Evolutionary conservation across 202 grass and related monocot genomes (phyloP).

Genomic region (Cymbopogon flexuosus): DNA sequence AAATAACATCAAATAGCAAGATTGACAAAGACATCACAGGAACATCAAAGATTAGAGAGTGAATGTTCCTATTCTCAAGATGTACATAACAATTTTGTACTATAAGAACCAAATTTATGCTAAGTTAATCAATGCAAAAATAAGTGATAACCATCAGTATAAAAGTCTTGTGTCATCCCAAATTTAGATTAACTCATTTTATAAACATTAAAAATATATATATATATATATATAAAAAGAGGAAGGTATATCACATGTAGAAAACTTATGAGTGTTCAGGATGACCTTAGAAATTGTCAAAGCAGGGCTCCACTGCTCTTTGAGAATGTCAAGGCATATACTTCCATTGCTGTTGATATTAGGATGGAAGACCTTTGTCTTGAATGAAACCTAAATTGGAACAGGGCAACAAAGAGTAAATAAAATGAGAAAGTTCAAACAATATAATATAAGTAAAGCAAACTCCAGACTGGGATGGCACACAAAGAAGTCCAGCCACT

Average conservation of each 20-base stretch:
- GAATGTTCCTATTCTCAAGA: background rate
- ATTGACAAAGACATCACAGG: background rate
- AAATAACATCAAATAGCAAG: background rate
- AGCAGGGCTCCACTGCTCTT: constrained; percentile 90
- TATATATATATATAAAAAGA: too few species aligned
- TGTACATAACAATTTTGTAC: background rate
- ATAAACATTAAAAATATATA: background rate
- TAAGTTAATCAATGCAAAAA: background rate
- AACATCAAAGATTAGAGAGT: constrained; percentile 1
- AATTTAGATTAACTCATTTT: background rate
- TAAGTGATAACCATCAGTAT: background rate
- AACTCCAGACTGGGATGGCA: background rate
- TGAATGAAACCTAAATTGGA: constrained; percentile 65
- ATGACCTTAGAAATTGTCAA: constrained; percentile 86
- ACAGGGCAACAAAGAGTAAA: constrained; percentile 10
- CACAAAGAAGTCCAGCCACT: background rate
- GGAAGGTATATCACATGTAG: background rate
- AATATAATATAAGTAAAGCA: background rate
- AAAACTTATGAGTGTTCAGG: background rate
- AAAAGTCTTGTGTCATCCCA: background rate
- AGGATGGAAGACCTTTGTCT: constrained; percentile 84
- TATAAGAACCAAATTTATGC: background rate
- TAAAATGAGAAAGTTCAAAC: background rate
- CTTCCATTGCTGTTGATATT: constrained; percentile 91
- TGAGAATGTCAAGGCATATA: constrained; percentile 92